Percentiles rank a stretch among this genome's conserved stretches.
Conservation (phyloP, 352 stramenopile genomes). For the Halophytophthora batemanensis region DNA sequence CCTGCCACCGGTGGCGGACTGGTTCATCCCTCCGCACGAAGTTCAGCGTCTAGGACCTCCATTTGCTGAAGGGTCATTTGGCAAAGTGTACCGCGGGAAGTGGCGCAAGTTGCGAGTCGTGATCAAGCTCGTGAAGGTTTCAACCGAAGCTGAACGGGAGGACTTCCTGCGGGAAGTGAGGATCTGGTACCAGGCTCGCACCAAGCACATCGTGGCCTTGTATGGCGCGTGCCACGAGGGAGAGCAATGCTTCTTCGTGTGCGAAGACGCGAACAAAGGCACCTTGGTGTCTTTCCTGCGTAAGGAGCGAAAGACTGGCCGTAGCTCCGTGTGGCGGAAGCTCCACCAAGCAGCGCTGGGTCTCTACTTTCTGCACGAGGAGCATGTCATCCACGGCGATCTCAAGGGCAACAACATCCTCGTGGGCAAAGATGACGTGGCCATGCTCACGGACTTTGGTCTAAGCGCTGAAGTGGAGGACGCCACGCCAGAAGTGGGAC, state of each 20-base stretch:
- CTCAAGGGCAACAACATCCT: too few species aligned
- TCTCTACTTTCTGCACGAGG: too few species aligned
- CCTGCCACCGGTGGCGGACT: conserved; percentile 4
- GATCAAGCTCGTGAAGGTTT: conserved; percentile 7
- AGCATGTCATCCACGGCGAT: too few species aligned
- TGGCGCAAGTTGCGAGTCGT: conserved; percentile 4
- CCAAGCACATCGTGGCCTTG: conserved; percentile 12
- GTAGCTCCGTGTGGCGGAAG: too few species aligned
- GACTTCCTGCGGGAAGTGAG: conserved; percentile 10
- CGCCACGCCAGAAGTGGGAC: too few species aligned
- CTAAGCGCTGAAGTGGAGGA: too few species aligned
- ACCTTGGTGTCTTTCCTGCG: background rate
- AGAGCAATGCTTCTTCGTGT: conserved; percentile 15
- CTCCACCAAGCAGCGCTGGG: too few species aligned
- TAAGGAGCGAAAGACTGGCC: too few species aligned
- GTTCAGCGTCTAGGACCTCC: conserved; percentile 3
- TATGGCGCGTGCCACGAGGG: conserved; percentile 16
- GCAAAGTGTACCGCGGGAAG: conserved; percentile 5
- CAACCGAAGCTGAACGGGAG: background rate
- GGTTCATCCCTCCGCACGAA: conserved; percentile 13
- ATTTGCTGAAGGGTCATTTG: conserved; percentile 6
- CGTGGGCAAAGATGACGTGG: too few species aligned
- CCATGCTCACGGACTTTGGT: too few species aligned
- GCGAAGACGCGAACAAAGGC: conserved; percentile 3
- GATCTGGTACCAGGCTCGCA: conserved; percentile 8